Percentiles rank a stretch among this genome's conserved stretches.
phyloP scores from a whole-genome alignment of 164 flowering plant genomes.

The Umbellularia californica region DNA sequence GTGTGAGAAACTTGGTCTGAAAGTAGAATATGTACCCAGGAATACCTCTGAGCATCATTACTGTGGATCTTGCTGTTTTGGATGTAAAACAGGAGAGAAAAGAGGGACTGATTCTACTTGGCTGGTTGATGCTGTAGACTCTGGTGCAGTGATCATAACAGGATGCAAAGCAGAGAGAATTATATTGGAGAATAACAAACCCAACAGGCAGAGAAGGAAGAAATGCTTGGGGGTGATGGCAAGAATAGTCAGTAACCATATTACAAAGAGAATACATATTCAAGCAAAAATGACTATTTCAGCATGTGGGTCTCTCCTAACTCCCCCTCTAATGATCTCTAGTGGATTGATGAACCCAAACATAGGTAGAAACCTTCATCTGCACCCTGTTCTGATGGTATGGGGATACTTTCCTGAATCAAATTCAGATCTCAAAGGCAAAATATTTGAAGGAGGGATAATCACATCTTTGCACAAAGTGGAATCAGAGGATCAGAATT shows the following conservation, averaged over 20 bases:
- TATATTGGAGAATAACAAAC: slow-evolving; percentile 34
- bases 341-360: slow-evolving; percentile 52
- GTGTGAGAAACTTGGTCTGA: slow-evolving; percentile 55
- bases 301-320: slow-evolving; percentile 66
- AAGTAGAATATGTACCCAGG: slow-evolving; percentile 47
- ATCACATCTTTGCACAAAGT: slow-evolving; percentile 35
- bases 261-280: slow-evolving; percentile 40
- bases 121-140: slow-evolving; percentile 68
- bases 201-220: slow-evolving; percentile 16
- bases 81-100: slow-evolving; percentile 61
- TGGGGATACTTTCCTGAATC: slow-evolving; percentile 46
- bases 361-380: slow-evolving; percentile 42
- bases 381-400: slow-evolving; percentile 37
- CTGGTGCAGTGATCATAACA: slow-evolving; percentile 66
- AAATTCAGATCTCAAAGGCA: slow-evolving; percentile 21
- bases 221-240: slow-evolving; percentile 64
- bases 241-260: slow-evolving; percentile 20
- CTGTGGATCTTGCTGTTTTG: slow-evolving; percentile 66
- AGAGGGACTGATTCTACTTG: slow-evolving; percentile 64
- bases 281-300: slow-evolving; percentile 64
- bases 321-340: slow-evolving; percentile 65
- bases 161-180: slow-evolving; percentile 67
- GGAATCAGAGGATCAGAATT: slow-evolving; percentile 15
- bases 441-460: slow-evolving; percentile 37
- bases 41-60: slow-evolving; percentile 57